Evolutionary conservation across 2,329 filamentous ascomycete genomes (phyloP).

Genomic region (Nemania sp.): DNA sequence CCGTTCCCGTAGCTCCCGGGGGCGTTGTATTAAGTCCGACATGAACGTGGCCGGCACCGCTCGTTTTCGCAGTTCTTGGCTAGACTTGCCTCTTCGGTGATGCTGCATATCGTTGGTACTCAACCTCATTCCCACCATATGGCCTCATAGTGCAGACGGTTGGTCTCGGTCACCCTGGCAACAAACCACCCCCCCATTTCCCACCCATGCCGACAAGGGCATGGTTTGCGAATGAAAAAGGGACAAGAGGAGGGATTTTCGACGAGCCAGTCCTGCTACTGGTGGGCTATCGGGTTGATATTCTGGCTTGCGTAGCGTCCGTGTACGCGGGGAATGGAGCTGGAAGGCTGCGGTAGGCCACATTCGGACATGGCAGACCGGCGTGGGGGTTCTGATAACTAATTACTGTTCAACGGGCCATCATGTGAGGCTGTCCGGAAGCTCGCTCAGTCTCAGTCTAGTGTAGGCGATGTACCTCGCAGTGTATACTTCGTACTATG

Average conservation of each 20-base stretch:
- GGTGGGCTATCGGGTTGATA: conserved; percentile 2
- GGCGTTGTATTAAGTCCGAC: not conserved
- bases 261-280: not conserved
- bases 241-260: conserved; percentile 1
- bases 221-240: not conserved
- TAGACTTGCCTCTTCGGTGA: conserved; percentile 1
- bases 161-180: not conserved
- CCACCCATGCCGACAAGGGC: conserved; percentile 6
- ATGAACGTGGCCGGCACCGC: not conserved
- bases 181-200: not conserved
- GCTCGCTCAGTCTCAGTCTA: no score
- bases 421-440: conserved; percentile 11
- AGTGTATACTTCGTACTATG: no score
- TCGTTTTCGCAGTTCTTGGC: not conserved
- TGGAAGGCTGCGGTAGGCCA: conserved; percentile 11
- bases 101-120: conserved; percentile 1
- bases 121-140: not conserved
- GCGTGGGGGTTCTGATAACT: conserved; percentile 9
- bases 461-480: no score
- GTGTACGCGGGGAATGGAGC: conserved; percentile 23
- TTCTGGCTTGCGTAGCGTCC: conserved; percentile 5
- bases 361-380: conserved; percentile 1
- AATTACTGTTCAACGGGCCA: not conserved
- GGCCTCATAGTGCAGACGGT: not conserved
- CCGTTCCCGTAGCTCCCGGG: no score